Evolutionary conservation across 1,139 yeast genomes (phyloP), one percentile per base, ranked within the genome.

Genomic region (Candida sanyaensis): DNA sequence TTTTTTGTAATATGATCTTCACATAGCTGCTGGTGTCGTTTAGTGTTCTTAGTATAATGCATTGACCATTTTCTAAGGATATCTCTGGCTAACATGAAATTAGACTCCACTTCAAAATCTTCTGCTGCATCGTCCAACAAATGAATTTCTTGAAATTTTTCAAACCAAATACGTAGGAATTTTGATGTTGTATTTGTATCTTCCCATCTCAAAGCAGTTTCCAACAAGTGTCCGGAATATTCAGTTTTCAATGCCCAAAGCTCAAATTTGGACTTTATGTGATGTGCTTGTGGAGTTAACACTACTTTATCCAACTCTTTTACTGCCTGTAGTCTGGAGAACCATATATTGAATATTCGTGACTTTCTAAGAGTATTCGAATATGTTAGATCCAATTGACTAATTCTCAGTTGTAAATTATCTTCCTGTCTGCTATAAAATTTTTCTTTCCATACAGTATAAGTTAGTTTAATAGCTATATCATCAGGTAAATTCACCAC

Each of bases 21-120:
- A 54, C 72, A 71, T 30, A 71, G 65, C 45, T 71, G 76, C 41
- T 68, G 64, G 50, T 71, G 69, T 41, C 77, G 56, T 13, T 61
- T 60, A 8, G 68, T 61, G 27, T 58, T 58, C 52, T 69, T 72
- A 43, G 70, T 66, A 45, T 65, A 64, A 43, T 64, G 67, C 70
- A 73, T 68, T 1, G 72, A 64, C 80, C 80, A 75, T 11, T 55
- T 60, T 36, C 71, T 61, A n/a, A 74, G 53, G 4, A 60, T 48
- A 21, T 63, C 69, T 24, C 64, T 55, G 8, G 62, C 62, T 37
- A 51, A 57, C 23, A 50, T 55, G 34, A 68, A 62, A 34, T 71
- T 75, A 30, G 55, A 59, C 38, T 65, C 66, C 44, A 65, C 69
- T 6, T 62, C 29, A 34, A 57, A 53, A 13, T 68, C 69, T 12